Percentiles rank a stretch among this genome's conserved stretches.
These are phyloP conservation scores for Nemania sp. DNA, from an alignment of 2,329 filamentous ascomycete species.

Conservation along the genomic window DNA sequence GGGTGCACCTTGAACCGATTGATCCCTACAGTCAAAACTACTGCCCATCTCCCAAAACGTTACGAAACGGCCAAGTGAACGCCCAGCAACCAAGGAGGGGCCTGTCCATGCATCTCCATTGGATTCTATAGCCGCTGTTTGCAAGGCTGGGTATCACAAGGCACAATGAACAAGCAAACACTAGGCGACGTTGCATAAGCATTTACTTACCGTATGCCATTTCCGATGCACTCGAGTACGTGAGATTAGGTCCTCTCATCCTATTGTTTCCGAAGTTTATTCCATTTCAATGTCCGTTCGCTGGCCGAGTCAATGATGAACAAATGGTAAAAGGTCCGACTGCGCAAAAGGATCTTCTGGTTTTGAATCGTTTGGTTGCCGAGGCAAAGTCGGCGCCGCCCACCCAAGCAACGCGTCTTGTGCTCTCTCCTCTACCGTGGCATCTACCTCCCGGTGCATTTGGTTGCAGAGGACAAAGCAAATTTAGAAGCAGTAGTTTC, in stretches of 20 bases:
- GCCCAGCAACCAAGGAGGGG: constrained; percentile 6
- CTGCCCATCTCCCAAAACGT: no score
- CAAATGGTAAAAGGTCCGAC: constrained; percentile 54
- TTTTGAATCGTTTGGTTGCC: constrained; percentile 39
- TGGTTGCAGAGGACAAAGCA: constrained; percentile 21
- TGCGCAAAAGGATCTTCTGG: constrained; percentile 44
- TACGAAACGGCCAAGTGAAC: constrained; percentile 3
- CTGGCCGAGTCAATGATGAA: constrained; percentile 48
- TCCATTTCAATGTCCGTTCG: not conserved
- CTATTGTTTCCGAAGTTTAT: not conserved
- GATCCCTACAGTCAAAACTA: no score
- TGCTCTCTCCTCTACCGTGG: constrained; percentile 1
- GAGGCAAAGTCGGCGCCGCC: constrained; percentile 27
- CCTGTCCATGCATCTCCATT: constrained; percentile 18
- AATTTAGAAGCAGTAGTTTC: constrained; percentile 18
- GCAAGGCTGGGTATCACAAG: constrained; percentile 23
- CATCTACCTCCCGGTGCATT: constrained; percentile 18
- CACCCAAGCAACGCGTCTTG: constrained; percentile 33
- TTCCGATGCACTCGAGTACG: constrained; percentile 11
- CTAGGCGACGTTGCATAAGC: not conserved
- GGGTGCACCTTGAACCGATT: no score
- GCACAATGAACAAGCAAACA: not conserved
- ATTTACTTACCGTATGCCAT: not conserved
- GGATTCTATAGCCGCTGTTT: constrained; percentile 17
- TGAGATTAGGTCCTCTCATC: not conserved